Base-by-base conservation (phyloP, 257 asterid species). In the Handroanthus guayacan region DNA sequence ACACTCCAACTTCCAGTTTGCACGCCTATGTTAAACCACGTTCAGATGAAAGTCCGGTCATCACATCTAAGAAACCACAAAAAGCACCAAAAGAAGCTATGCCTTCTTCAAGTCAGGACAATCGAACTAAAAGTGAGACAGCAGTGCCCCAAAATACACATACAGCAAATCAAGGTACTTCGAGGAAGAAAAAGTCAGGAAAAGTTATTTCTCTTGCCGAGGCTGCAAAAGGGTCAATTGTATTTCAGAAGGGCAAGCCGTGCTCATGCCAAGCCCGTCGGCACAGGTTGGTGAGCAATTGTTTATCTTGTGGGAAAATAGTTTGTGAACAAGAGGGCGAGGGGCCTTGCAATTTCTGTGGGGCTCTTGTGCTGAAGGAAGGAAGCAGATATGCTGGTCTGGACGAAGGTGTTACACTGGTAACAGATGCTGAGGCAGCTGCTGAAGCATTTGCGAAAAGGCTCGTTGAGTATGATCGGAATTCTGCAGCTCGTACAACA, bases 301-400 rank as follows among this genome's bases (percentile, higher is more conserved):
- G 98, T 75, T 84, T 95, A 63, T 91, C 98, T 36, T 95, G 99
- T 58, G 99, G 99, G 79, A 95, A 90, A 87, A 91, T 95, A 82
- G 97, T 95, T 3, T 95, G 99, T 77, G 97, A 95, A 81, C 99
- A 95, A 77, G 99, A 95, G 82, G 97, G 97, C 2, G 99, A 95
- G 76, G 99, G 98, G 25, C 97, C 99, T 41, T 95, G 99, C 83
- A 85, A 78, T 58, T 92, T 88, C 75, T 95, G 99, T 72, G 99
- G 97, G 56, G 90, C 96, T 69, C 98, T 95, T 71, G 99, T 95
- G 69, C 87, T 92, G 66, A 89, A 55, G 75, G 99, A 92, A 84
- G 98, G 94, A 48, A 95, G 97, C 79, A 57, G 88, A 2, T 95
- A 95, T 80, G 99, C 97, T 79, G 98, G 98, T 69, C 82, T 95